Percentiles rank a stretch among this genome's conserved stretches.
Evolutionary conservation across 768 basidiomycete genomes (phyloP).

Genomic region (Leccinellum luteum): DNA sequence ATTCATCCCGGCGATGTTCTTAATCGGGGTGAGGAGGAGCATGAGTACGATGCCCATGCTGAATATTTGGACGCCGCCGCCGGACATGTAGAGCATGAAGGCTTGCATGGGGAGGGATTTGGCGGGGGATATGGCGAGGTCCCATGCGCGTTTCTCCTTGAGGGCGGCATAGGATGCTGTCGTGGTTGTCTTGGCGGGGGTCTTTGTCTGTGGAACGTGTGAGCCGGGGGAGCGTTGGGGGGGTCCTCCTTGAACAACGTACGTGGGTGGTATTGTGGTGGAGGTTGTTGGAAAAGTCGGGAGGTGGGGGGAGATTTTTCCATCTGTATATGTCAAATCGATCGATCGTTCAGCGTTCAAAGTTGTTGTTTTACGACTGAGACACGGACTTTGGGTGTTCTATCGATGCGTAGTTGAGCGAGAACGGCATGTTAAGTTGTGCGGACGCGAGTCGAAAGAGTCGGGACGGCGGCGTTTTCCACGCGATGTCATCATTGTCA

Average conservation of each 20-base stretch:
- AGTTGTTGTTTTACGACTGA: not conserved
- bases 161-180: slow-evolving; percentile 59
- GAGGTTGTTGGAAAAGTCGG: slow-evolving; percentile 58
- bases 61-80: slow-evolving; percentile 93
- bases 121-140: slow-evolving; percentile 77
- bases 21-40: slow-evolving; percentile 84
- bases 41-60: slow-evolving; percentile 96
- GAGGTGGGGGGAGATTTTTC: slow-evolving; percentile 62
- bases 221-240: too few species aligned
- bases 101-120: slow-evolving; percentile 96
- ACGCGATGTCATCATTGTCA: too few species aligned
- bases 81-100: slow-evolving; percentile 99
- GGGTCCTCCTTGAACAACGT: too few species aligned
- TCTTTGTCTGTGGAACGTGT: slow-evolving; percentile 53
- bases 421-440: slow-evolving; percentile 28
- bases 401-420: slow-evolving; percentile 32
- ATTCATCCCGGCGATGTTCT: slow-evolving; percentile 77
- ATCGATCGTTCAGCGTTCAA: not conserved
- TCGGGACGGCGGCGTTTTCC: too few species aligned
- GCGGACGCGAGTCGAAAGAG: not conserved
- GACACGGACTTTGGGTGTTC: slow-evolving; percentile 27
- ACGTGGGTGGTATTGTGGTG: slow-evolving; percentile 26
- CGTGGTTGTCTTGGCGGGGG: slow-evolving; percentile 34
- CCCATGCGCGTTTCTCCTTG: slow-evolving; percentile 83
- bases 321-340: slow-evolving; percentile 44